Conservation (phyloP, 495 filamentous ascomycete species). For the Penicillium simplicissimum region DNA sequence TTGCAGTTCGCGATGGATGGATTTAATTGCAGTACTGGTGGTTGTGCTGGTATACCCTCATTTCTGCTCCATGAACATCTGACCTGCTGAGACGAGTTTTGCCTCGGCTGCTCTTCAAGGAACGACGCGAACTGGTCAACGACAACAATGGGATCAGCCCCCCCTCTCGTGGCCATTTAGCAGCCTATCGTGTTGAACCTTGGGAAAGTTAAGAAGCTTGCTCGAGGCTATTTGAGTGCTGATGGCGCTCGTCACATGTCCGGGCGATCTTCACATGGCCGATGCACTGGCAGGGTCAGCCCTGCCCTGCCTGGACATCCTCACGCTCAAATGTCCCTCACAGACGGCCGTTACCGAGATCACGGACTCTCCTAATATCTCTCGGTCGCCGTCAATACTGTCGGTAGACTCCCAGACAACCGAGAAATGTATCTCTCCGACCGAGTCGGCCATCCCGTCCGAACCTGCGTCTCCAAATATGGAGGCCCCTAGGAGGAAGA, state of each 20-base stretch:
- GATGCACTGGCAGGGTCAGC: slow-evolving; percentile 3
- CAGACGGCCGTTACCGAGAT: slow-evolving; percentile 17
- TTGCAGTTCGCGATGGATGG: not conserved
- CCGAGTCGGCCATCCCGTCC: not conserved
- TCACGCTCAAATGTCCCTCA: slow-evolving; percentile 12
- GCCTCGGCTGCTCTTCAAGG: not conserved
- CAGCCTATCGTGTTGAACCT: slow-evolving; percentile 5
- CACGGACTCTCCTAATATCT: slow-evolving; percentile 9
- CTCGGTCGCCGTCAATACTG: not conserved
- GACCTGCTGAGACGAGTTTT: not conserved
- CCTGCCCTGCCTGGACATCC: slow-evolving; percentile 13
- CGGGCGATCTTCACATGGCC: slow-evolving; percentile 25
- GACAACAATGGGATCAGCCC: slow-evolving; percentile 1
- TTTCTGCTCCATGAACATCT: not conserved
- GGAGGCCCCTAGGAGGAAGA: slow-evolving; percentile 22
- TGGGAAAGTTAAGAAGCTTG: not conserved
- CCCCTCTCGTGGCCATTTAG: not conserved
- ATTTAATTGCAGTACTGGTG: not conserved
- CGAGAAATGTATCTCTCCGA: slow-evolving; percentile 2
- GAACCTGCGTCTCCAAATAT: slow-evolving; percentile 19
- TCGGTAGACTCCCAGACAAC: not conserved
- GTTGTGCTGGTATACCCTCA: not conserved
- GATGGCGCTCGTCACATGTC: slow-evolving; percentile 37
- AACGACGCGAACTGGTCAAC: not conserved
- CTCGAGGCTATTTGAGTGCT: not conserved